Conservation (phyloP, 2,329 filamentous ascomycete genomes). For the Colletotrichum trifolii region DNA sequence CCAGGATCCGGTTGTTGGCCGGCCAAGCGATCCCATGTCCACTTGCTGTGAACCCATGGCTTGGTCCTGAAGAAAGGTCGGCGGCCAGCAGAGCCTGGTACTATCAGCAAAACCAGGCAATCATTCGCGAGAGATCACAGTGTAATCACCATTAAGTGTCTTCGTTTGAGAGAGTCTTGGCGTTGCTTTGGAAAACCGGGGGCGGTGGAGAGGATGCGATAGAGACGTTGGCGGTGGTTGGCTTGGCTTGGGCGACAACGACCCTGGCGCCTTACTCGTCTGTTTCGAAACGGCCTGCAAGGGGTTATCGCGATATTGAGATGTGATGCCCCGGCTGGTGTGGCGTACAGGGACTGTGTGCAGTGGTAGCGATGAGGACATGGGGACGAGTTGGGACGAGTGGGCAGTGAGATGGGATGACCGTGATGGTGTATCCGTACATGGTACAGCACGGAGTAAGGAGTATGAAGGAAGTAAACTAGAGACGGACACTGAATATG, state of each 20-base stretch:
- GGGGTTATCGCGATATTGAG: slow-evolving; percentile 21
- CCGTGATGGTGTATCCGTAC: no score
- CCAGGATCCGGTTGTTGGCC: not conserved
- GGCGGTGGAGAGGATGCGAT: slow-evolving; percentile 16
- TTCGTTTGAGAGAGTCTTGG: slow-evolving; percentile 29
- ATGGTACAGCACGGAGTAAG: no score
- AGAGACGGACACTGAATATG: not conserved
- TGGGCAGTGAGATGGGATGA: slow-evolving; percentile 1
- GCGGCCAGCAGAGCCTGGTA: not conserved
- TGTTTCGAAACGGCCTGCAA: slow-evolving; percentile 34
- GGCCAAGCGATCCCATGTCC: slow-evolving; percentile 16
- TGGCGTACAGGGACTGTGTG: no score
- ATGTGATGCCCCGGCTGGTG: slow-evolving; percentile 1
- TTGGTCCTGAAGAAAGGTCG: slow-evolving; percentile 6
- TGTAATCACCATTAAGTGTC: no score
- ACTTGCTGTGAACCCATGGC: slow-evolving; percentile 7
- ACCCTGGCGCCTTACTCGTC: not conserved
- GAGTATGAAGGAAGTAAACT: no score
- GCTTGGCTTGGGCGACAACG: not conserved
- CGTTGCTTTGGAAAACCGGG: slow-evolving; percentile 32
- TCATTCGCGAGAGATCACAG: no score
- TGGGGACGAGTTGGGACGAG: not conserved
- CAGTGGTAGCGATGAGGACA: not conserved
- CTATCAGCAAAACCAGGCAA: no score
- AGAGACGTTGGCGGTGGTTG: slow-evolving; percentile 18